Base-by-base conservation (phyloP, 2,329 filamentous ascomycete species). In the Epichloe coenophiala region DNA sequence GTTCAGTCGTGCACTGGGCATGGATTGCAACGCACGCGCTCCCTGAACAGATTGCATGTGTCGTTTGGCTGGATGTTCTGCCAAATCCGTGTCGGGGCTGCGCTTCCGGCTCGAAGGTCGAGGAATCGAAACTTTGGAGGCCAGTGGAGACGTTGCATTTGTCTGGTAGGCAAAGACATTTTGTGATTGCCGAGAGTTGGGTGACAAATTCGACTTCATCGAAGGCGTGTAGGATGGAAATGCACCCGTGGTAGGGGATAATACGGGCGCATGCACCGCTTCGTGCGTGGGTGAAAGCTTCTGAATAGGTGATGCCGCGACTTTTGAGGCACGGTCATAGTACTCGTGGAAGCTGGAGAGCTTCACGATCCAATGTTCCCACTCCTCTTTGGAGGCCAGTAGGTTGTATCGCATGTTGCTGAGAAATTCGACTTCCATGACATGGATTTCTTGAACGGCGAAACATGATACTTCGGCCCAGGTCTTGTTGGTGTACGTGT, bases 391-490 rank as follows among this genome's bases (percentile, higher is more conserved):
- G 3, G 90, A 94, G 3, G 88, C 88, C 63, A 91, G 83, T 7
- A 98, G 73, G 59, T 88, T 89, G 68, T 97, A 98, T 61, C 91
- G 82, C 84, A 98, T 95, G 67, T 97, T 97, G 73, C 91, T 96
- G 55, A 98, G 73, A 60, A 98, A 98, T 66, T 98, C 93, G n/a
- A 98, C 93, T 66, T 98, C 93, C 93, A 98, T 98, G 43, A 96
- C 86, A 65, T 98, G 93, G 48, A 98, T 95, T 67, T 98, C 93
- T 54, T 85, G 82, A 12, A 97, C 91, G 1, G 87, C 83, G 54
- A 98, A 95, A 43, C 87, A 86, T 1, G 93, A 97, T 11, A 98
- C 93, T 61, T 98, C 93, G 2, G 91, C 93, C 93, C 93, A 98
- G 0, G 93, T 98, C 73, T 97, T 96, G 72, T 98, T 98, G 38